Base-by-base conservation (phyloP, 179 eudicot genomes). In the Gypsophila paniculata region DNA sequence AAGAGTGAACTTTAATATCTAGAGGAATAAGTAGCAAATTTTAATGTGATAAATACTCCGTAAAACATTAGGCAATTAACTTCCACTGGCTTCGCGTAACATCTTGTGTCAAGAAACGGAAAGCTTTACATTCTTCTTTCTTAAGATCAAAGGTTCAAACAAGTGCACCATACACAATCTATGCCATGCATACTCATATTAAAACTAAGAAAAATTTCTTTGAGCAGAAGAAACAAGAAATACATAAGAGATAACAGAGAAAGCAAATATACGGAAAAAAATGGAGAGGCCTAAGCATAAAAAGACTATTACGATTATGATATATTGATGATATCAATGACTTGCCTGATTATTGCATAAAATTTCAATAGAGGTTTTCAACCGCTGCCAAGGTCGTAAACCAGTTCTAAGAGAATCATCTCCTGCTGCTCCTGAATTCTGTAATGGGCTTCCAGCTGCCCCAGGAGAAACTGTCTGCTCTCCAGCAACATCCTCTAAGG, bases 301-400 rank as follows among this genome's bases (percentile, higher is more conserved):
- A 63, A 21, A 25, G 57, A 42, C 38, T 22, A n/a, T n/a, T 44
- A 69, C 25, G 15, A 21, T 29, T 60, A 14, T 6, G 21, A n/a
- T n/a, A n/a, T n/a, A n/a, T n/a, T n/a, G n/a, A n/a, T n/a, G n/a
- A 63, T 6, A 42, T 26, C 42, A 46, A 11, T 19, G 53, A 81
- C 87, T 78, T 83, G 78, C 98, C 96, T 93, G 98, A 85, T 93
- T 89, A 82, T 90, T 95, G 84, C 99, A 95, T 79, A 92, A 77
- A 55, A 95, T 87, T 82, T 95, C 99, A 76, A 92, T 85, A 32
- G 91, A 84, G 61, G 96, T 96, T 85, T 88, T 95, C 32, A 72
- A 82, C 80, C 89, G 91, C 72, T 78, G 96, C 89, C 92, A 90
- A 69, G 94, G 79, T 81, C 87, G 90, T 80, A 83, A 76, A 39